phyloP scores from a whole-genome alignment of 1,139 yeast genomes.

The Zygosaccharomyces sapae region DNA sequence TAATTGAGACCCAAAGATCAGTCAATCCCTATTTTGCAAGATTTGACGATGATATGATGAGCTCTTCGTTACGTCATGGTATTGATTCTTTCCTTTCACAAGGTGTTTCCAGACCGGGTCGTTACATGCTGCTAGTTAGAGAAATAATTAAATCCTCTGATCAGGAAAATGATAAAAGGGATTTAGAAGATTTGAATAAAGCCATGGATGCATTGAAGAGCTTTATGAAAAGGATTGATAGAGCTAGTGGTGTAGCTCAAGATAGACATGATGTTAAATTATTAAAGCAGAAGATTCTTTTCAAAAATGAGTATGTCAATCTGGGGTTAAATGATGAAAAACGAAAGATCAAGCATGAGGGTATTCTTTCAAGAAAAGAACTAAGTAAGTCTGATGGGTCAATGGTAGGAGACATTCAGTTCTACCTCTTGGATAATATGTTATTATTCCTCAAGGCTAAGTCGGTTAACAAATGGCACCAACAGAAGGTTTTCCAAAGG shows the following conservation, averaged over 20 bases:
- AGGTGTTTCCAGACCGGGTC: constrained; percentile 93
- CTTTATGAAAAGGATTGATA: constrained; percentile 74
- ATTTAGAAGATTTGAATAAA: constrained; percentile 61
- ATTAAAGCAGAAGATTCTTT: constrained; percentile 68
- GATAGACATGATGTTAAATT: constrained; percentile 89
- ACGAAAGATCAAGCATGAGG: constrained; percentile 53
- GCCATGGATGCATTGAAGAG: constrained; percentile 76
- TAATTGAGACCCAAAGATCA: constrained; percentile 90
- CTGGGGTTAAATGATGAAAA: constrained; percentile 78
- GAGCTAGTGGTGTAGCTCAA: constrained; percentile 90
- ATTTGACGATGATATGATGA: constrained; percentile 89
- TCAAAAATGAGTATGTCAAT: constrained; percentile 84
- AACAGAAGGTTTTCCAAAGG: constrained; percentile 83
- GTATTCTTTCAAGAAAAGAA: constrained; percentile 37
- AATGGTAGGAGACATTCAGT: constrained; percentile 57
- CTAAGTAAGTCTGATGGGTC: constrained; percentile 31
- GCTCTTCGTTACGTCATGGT: constrained; percentile 77
- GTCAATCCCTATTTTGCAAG: constrained; percentile 86
- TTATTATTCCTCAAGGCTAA: constrained; percentile 81
- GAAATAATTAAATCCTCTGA: constrained; percentile 81
- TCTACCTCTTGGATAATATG: constrained; percentile 85
- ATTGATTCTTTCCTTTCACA: constrained; percentile 89
- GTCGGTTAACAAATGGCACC: constrained; percentile 84
- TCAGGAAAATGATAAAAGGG: constrained; percentile 51
- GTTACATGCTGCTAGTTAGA: constrained; percentile 80